Evolutionary conservation across 495 filamentous ascomycete species (phyloP).

Genomic region (Podospora sp.): DNA sequence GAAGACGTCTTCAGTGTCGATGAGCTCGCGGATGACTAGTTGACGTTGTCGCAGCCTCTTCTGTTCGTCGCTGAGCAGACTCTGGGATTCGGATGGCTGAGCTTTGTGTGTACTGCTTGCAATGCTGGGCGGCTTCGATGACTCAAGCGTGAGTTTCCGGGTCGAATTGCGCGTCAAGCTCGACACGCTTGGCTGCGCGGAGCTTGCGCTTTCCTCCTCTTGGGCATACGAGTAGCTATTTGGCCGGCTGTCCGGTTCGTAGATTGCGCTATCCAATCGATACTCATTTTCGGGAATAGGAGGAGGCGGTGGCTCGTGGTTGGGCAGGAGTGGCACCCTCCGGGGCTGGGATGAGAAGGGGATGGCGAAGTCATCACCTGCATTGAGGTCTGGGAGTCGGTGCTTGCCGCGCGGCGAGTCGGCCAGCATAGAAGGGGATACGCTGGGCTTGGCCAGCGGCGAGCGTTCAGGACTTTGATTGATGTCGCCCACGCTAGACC

Average conservation of each 20-base stretch:
- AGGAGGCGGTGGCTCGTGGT: constrained; percentile 40
- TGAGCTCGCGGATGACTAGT: constrained; percentile 82
- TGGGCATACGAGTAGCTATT: constrained; percentile 44
- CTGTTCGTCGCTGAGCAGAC: constrained; percentile 40
- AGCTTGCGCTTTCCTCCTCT: constrained; percentile 35
- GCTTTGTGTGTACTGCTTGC: constrained; percentile 23
- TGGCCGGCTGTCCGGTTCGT: constrained; percentile 46
- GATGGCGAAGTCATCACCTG: constrained; percentile 39
- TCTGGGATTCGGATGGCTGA: constrained; percentile 31
- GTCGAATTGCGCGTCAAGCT: constrained; percentile 38
- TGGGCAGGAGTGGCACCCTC: constrained; percentile 36
- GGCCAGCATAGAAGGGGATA: constrained; percentile 30
- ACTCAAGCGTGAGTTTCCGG: constrained; percentile 40
- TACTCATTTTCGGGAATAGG: constrained; percentile 29
- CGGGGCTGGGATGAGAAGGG: constrained; percentile 25
- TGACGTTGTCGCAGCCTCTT: constrained; percentile 63
- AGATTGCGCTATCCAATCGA: constrained; percentile 36
- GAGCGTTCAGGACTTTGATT: constrained; percentile 30
- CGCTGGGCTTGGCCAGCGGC: constrained; percentile 29
- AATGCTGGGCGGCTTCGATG: constrained; percentile 30
- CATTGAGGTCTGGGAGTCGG: constrained; percentile 43
- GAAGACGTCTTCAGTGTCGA: constrained; percentile 88
- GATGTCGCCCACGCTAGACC: constrained; percentile 28
- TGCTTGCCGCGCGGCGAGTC: constrained; percentile 31
- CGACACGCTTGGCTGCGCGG: constrained; percentile 29